Conservation (phyloP, 2,329 filamentous ascomycete genomes). For the Phaeosphaeriaceae sp. region DNA sequence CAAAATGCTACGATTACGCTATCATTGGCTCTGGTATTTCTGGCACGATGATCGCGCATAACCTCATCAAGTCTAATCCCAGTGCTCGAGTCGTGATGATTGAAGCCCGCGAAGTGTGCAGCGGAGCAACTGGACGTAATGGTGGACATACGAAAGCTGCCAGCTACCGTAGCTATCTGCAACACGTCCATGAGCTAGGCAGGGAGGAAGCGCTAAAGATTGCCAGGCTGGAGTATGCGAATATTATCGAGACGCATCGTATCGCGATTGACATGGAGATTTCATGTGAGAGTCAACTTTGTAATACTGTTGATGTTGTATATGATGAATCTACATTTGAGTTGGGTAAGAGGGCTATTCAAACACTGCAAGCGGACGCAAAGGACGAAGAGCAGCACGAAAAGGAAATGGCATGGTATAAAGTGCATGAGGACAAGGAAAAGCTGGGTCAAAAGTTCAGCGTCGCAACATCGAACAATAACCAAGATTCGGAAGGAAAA, state of each 20-base stretch:
- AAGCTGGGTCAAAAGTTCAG: slow-evolving; percentile 24
- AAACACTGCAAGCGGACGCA: slow-evolving; percentile 27
- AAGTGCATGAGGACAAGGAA: slow-evolving; percentile 21
- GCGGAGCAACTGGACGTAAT: slow-evolving; percentile 52
- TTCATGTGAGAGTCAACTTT: slow-evolving; percentile 54
- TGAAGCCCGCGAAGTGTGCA: slow-evolving; percentile 48
- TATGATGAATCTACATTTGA: slow-evolving; percentile 54
- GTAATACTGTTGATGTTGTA: slow-evolving; percentile 64
- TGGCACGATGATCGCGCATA: slow-evolving; percentile 47
- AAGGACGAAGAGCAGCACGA: slow-evolving; percentile 28
- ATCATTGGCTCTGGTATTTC: slow-evolving; percentile 52
- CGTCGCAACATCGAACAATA: slow-evolving; percentile 24
- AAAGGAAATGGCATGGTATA: slow-evolving; percentile 38
- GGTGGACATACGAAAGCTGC: slow-evolving; percentile 59
- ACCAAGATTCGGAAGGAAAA: slow-evolving; percentile 12
- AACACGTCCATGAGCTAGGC: slow-evolving; percentile 56
- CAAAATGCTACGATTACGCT: slow-evolving; percentile 39
- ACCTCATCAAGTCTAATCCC: slow-evolving; percentile 32
- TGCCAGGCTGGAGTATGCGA: slow-evolving; percentile 49
- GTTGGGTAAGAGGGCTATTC: slow-evolving; percentile 32
- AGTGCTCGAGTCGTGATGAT: slow-evolving; percentile 43
- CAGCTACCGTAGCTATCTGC: slow-evolving; percentile 59
- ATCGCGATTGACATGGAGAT: slow-evolving; percentile 58
- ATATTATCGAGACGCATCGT: slow-evolving; percentile 61
- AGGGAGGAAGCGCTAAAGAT: slow-evolving; percentile 56